phyloP scores from a whole-genome alignment of 2,329 filamentous ascomycete genomes.

The Colletotrichum gloeosporioides region DNA sequence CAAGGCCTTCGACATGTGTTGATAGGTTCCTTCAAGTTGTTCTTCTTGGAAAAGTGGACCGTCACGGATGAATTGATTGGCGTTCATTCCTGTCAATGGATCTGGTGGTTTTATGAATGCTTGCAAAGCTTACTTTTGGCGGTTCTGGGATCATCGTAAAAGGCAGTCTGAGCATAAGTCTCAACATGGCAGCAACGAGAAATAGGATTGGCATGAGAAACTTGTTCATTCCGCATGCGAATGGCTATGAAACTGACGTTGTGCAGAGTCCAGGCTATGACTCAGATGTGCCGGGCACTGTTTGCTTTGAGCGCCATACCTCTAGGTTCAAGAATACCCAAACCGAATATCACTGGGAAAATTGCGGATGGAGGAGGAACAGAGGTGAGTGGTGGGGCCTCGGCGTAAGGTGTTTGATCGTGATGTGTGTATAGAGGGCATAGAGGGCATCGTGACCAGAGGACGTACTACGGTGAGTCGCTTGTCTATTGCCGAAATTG shows the following conservation, averaged over 20 bases:
- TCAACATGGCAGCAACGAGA: fast-evolving
- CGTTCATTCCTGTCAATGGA: not conserved
- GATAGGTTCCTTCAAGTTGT: fast-evolving
- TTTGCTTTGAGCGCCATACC: not conserved
- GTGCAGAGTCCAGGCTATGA: fast-evolving
- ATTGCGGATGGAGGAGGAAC: not conserved
- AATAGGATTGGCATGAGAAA: not conserved
- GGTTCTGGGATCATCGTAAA: not conserved
- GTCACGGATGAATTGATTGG: too few species aligned
- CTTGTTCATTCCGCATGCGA: not conserved
- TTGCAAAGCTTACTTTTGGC: not conserved
- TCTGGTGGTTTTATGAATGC: not conserved
- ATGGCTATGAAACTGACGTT: not conserved
- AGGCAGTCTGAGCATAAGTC: fast-evolving
- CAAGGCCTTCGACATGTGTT: too few species aligned
- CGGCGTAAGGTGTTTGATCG: too few species aligned
- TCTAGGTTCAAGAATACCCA: not conserved
- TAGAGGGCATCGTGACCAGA: too few species aligned
- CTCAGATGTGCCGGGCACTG: fast-evolving
- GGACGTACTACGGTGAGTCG: too few species aligned
- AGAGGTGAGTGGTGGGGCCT: fast-evolving
- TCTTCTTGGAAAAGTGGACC: too few species aligned
- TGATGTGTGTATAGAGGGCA: too few species aligned
- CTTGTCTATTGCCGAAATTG: too few species aligned
- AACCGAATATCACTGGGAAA: fast-evolving